These are phyloP conservation scores for Coemansia sp. DNA, from an alignment of 192 early-diverging fungal species.

Conservation along the genomic window DNA sequence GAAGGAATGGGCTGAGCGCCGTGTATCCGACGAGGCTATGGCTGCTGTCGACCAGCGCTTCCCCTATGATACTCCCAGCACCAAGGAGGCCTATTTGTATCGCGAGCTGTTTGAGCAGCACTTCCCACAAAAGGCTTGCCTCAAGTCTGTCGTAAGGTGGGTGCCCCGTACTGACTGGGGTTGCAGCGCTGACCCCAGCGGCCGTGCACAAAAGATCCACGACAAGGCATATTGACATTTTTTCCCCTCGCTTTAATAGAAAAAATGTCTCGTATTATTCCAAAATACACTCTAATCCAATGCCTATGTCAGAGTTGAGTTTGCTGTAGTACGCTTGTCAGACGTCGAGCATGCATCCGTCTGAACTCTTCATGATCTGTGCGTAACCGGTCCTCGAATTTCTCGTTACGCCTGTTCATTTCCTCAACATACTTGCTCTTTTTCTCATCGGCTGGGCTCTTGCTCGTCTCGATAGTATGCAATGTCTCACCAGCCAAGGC, in stretches of 20 bases:
- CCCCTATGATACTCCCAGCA: slow-evolving; percentile 88
- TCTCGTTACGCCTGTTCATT: slow-evolving; percentile 12
- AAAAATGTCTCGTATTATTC: not conserved
- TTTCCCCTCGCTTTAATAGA: not conserved
- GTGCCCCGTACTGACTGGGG: slow-evolving; percentile 98
- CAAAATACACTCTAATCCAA: not conserved
- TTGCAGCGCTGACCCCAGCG: slow-evolving; percentile 95
- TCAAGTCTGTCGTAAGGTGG: slow-evolving; percentile 92
- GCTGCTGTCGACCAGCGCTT: slow-evolving; percentile 69
- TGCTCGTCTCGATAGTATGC: not conserved
- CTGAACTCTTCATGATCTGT: slow-evolving; percentile 31
- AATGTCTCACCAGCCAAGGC: not conserved
- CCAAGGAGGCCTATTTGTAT: slow-evolving; percentile 98
- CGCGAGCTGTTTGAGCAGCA: slow-evolving; percentile 90
- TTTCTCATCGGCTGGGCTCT: not conserved
- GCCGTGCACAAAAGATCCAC: slow-evolving; percentile 95
- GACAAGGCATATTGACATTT: slow-evolving; percentile 44
- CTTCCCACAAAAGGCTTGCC: slow-evolving; percentile 92
- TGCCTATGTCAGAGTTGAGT: not conserved
- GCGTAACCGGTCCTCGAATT: slow-evolving; percentile 23
- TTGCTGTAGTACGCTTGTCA: slow-evolving; percentile 16
- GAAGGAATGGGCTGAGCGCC: slow-evolving; percentile 69
- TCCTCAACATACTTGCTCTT: slow-evolving; percentile 1
- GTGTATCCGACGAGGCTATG: slow-evolving; percentile 81
- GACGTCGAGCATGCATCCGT: slow-evolving; percentile 29